phyloP scores from a whole-genome alignment of 768 basidiomycete genomes.

The Trametes gibbosa region DNA sequence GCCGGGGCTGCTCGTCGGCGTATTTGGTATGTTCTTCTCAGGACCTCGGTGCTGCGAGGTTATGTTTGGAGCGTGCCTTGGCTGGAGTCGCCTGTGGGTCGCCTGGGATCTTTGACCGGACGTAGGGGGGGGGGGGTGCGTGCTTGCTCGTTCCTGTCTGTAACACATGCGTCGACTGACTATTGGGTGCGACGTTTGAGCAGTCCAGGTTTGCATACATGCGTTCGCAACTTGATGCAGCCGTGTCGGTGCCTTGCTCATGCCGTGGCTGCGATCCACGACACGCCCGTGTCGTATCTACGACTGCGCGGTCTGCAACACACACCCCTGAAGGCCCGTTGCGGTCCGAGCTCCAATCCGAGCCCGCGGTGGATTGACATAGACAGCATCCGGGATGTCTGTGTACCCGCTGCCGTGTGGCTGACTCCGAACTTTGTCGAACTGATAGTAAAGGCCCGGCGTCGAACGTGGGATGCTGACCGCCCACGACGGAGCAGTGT shows the following conservation, averaged over 20 bases:
- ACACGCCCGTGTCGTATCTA: neutral
- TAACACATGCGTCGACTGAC: neutral
- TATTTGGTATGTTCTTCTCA: neutral
- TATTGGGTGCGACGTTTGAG: too few relatives aligned
- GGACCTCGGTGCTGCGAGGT: too few relatives aligned
- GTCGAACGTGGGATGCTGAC: neutral
- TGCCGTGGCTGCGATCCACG: neutral
- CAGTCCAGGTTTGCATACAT: too few relatives aligned
- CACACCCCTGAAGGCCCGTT: neutral
- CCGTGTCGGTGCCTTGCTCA: neutral
- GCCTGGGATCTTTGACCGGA: too few relatives aligned
- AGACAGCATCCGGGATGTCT: too few relatives aligned
- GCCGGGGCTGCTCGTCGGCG: neutral
- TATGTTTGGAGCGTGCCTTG: too few relatives aligned
- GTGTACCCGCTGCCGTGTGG: too few relatives aligned
- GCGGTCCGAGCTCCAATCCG: neutral
- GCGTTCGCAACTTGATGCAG: neutral
- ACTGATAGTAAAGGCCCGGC: too few relatives aligned
- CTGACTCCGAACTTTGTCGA: too few relatives aligned
- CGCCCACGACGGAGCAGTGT: neutral
- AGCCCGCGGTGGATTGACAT: neutral
- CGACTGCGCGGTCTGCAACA: neutral
- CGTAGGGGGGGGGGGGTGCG: too few relatives aligned
- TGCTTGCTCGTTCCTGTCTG: too few relatives aligned
- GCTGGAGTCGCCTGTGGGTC: too few relatives aligned